Evolutionary conservation across 176 grass and related monocot genomes (phyloP).

Genomic region (Canna indica): DNA sequence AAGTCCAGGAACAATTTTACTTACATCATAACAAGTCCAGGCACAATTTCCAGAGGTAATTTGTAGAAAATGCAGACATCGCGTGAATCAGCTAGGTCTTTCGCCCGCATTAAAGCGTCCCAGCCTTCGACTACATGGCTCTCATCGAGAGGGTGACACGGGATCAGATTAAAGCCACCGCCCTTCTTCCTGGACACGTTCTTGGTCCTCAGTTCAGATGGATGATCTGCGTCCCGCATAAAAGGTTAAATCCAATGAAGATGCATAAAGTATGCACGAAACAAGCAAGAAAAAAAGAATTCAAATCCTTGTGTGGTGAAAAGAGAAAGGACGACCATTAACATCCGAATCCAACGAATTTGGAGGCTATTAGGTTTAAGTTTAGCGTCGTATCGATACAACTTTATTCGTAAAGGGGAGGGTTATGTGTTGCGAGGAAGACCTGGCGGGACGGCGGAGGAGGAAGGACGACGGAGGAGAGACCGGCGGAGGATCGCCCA

Average conservation of each 20-base stretch:
- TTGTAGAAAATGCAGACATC: constrained; percentile 44
- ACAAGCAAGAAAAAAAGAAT: background rate
- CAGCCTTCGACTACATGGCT: constrained; percentile 26
- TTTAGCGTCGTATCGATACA: background rate
- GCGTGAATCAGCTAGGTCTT: constrained; percentile 22
- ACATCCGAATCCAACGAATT: background rate
- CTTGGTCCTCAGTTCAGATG: constrained; percentile 22
- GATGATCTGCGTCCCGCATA: constrained; percentile 11
- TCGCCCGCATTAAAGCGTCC: constrained; percentile 20
- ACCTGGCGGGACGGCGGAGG: constrained; percentile 30
- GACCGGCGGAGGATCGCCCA: constrained; percentile 59
- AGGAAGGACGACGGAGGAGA: constrained; percentile 26
- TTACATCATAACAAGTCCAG: constrained; percentile 63
- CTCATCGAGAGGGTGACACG: constrained; percentile 36
- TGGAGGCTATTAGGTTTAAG: background rate
- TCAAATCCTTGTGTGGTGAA: no score
- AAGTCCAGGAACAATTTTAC: constrained; percentile 40
- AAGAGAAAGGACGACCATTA: background rate
- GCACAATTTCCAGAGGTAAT: constrained; percentile 33
- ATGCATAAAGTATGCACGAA: constrained; percentile 17
- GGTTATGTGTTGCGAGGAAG: background rate
- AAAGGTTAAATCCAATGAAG: background rate
- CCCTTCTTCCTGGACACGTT: constrained; percentile 67
- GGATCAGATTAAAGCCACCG: constrained; percentile 63
- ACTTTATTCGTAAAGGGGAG: background rate